Evolutionary conservation across 83 land plant genomes (phyloP), one percentile per base, ranked within the genome.

Genomic region (Diphasiastrum complanatum): DNA sequence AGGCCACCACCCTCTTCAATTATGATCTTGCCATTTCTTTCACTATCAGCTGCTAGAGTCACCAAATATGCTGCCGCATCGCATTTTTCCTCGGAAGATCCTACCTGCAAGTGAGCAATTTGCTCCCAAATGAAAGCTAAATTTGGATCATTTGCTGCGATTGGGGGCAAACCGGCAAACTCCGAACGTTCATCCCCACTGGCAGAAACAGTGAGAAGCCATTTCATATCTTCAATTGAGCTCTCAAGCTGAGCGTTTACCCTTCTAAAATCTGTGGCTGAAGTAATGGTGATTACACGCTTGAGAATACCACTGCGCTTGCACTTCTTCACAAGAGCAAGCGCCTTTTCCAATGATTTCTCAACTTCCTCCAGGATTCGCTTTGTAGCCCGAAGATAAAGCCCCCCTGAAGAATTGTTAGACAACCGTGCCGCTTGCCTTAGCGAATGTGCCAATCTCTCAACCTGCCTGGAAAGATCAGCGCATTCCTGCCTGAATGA

Each of bases 161-260:
- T 89, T 5, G 96, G 91, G 1, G 91, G 85, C 2, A 89, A 62
- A 4, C 81, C 70, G 3, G 71, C 69, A 18, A 58, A 73, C 27
- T 62, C 47, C 49, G 50, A 38, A 58, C 28, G 28, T 71, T 63
- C 49, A 6, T 70, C 59, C 1, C 66, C 81, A 10, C 68, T 29
- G 6, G 81, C 68, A 5, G 85, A 81, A 37, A 90, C 80, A 11
- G 77, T 79, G 32, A 90, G 81, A 27, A 90, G 79, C 97, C 97
- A 90, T 0, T 82, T 83, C 16, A 90, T 87, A 60, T 90, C 91
- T 4, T 79, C 93, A 36, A 79, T 81, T 20, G 89, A 76, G 61
- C 67, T 84, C 45, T 86, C 89, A 34, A 90, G 61, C 49, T 58
- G 71, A 3, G 61, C 5, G 16, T 64, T 72, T 65, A 76, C 81